A percentile compares a stretch with the other conserved stretches of the same genome.
These are phyloP conservation scores for Alternaria consortialis DNA, from an alignment of 2,329 filamentous ascomycete genomes.

Conservation along the genomic window DNA sequence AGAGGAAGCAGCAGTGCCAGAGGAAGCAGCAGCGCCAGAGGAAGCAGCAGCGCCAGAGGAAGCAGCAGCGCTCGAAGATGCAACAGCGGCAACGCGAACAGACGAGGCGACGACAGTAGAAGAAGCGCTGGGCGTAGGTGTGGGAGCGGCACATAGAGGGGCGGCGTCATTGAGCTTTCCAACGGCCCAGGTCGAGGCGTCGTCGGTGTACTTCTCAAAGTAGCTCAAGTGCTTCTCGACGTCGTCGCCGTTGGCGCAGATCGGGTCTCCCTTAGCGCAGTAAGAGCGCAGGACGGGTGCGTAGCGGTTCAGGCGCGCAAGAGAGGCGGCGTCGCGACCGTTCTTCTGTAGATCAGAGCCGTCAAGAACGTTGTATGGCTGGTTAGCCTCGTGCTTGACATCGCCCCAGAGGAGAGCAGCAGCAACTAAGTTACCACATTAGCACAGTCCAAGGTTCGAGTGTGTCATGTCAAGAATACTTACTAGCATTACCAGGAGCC, in stretches of 20 bases:
- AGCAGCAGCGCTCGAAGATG: slow-evolving; percentile 21
- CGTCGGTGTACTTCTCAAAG: slow-evolving; percentile 47
- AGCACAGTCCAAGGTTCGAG: slow-evolving; percentile 26
- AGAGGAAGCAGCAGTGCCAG: slow-evolving; percentile 5
- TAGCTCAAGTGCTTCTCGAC: slow-evolving; percentile 67
- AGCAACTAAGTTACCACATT: slow-evolving; percentile 32
- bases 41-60: slow-evolving; percentile 10
- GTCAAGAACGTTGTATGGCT: slow-evolving; percentile 35
- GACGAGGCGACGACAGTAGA: slow-evolving; percentile 26
- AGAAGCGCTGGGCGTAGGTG: slow-evolving; percentile 31
- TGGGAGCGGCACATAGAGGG: slow-evolving; percentile 31
- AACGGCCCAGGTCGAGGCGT: slow-evolving; percentile 35
- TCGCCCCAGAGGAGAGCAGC: slow-evolving; percentile 39
- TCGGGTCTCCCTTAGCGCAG: slow-evolving; percentile 68
- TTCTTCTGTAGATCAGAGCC: slow-evolving; percentile 26
- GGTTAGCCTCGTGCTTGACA: slow-evolving; percentile 31
- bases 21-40: slow-evolving; percentile 9
- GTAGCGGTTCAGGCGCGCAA: slow-evolving; percentile 32
- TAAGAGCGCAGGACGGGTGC: slow-evolving; percentile 67
- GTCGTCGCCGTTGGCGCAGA: slow-evolving; percentile 70
- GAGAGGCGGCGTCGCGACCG: slow-evolving; percentile 23
- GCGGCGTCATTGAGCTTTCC: slow-evolving; percentile 32
- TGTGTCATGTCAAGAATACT: slow-evolving; percentile 27
- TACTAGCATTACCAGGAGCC: slow-evolving; percentile 36
- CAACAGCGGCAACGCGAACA: slow-evolving; percentile 24